These are phyloP conservation scores for Flaveria ramosissima DNA, from an alignment of 129 eudicot species.

Conservation along the genomic window DNA sequence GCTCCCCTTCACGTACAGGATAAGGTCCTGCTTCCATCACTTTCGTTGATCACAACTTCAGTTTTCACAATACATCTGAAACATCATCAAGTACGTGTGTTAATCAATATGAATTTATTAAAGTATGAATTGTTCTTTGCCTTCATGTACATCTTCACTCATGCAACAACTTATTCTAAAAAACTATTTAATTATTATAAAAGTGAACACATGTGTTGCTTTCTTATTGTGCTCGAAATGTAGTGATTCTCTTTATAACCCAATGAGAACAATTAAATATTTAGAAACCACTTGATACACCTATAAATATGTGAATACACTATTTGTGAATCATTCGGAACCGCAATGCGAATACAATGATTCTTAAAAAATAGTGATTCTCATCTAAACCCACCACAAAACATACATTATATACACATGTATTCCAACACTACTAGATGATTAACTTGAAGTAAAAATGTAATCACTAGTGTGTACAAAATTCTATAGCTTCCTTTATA, in stretches of 20 bases:
- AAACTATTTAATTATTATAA: no score
- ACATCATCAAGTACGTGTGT: constrained; percentile 4
- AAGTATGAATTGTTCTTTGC: not conserved
- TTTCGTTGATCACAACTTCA: constrained; percentile 62
- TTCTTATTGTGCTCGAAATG: not conserved
- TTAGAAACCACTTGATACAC: no score
- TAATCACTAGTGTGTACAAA: not conserved
- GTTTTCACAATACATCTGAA: constrained; percentile 65
- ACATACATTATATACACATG: constrained; percentile 4
- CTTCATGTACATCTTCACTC: not conserved
- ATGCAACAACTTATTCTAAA: constrained; percentile 5
- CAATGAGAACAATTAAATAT: no score
- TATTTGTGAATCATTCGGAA: no score
- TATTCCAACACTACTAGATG: not conserved
- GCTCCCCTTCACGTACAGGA: constrained; percentile 94
- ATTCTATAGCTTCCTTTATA: not conserved
- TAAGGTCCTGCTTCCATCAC: constrained; percentile 76
- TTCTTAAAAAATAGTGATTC: no score
- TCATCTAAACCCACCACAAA: no score
- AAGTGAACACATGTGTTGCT: not conserved
- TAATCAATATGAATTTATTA: not conserved
- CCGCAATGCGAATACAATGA: no score
- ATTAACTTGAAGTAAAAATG: not conserved
- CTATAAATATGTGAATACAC: no score
- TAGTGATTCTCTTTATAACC: no score